Base-by-base conservation (phyloP, 177 flowering plant species). In the Tripterygium wilfordii region DNA sequence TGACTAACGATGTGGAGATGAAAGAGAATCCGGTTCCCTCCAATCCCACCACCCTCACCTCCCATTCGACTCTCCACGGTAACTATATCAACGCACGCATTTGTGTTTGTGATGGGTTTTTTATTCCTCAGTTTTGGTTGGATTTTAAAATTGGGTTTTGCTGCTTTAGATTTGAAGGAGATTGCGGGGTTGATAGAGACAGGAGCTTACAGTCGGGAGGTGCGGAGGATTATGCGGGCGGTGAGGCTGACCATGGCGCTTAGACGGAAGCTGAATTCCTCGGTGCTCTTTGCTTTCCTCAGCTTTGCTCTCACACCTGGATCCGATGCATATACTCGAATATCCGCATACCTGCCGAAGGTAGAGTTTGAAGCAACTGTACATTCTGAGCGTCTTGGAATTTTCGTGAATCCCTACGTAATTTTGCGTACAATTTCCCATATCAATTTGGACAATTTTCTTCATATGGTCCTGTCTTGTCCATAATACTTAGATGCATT, bases 1-100 rank as follows among this genome's bases (percentile, higher is more conserved):
- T 83, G 97, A 78, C 92, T 48, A 78, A 76, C 63, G 97, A 89
- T 49, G 90, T 83, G 50, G 95, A 88, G 73, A 83, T 81, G 85
- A 83, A 83, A 54, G 92, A 89, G 55, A 69, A 56, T 19, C 70
- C 73, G 20, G 76, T 74, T 41, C 75, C 80, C 25, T 75, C 88
- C 42, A 64, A 66, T 62, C 74, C 88, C 13, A 56, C 58, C 46
- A 36, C 83, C 73, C 2, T 13, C 65, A 32, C 45, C 42, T 49
- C 75, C 52, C 75, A 75, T 0, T 61, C 89, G n/a, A 65, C 75
- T 39, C 48, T 85, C 24, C 79, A 82, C 53, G 71, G 97, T 89
- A 69, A 61, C 69, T 22, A 22, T 40, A 1, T 20, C 13, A 20
- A 22, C 12, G 3, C 2, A 3, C 39, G 10, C 10, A 1, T 5